Evolutionary conservation across 495 filamentous ascomycete species (phyloP), one percentile per base, ranked within the genome.

Genomic region (Lasiosphaeria miniovina): DNA sequence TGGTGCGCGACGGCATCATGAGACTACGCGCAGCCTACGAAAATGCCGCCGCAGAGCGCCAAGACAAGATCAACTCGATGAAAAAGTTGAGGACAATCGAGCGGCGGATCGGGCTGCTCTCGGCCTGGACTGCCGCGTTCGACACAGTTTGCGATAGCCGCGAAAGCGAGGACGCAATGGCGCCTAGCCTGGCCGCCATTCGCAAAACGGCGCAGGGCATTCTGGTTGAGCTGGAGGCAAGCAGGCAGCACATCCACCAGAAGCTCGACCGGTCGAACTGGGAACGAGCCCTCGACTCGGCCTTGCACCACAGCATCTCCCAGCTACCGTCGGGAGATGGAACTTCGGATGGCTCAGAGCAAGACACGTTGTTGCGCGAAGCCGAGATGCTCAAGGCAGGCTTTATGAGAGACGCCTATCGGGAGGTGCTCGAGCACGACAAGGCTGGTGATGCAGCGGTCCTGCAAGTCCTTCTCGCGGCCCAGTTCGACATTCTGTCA

Each of bases 61-160:
- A 88, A 59, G 92, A 97, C 61, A 88, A 88, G 66, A 79, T 88
- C 11, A 83, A 76, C 55, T 82, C 86, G 58, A 90, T 95, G 88
- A 90, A 91, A 74, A 92, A 89, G 67, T 72, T 92, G 59, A 84
- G 87, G 52, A 87, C 92, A 60, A 84, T 97, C 46, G 92, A 96
- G 74, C 81, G 90, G 63, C 82, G 94, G 36, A 95, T 96, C 58
- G 82, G 82, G 4, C 80, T 95, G 58, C 78, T 99, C 34, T 92
- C 88, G 5, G 84, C 89, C 0, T 99, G 94, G 94, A 88, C 96
- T 66, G 90, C 88, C 9, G 92, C 90, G 31, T 98, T 99, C 65
- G 95, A 98, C 58, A 77, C 80, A 17, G 87, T 93, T 5, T 91
- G 87, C 65, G 91, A 88, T 17, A 77, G 75, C 10, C 81, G 85